Evolutionary conservation across 1,284 basidiomycete species (phyloP), one percentile per base, ranked within the genome.

Genomic region (Ceratobasidium sp.): DNA sequence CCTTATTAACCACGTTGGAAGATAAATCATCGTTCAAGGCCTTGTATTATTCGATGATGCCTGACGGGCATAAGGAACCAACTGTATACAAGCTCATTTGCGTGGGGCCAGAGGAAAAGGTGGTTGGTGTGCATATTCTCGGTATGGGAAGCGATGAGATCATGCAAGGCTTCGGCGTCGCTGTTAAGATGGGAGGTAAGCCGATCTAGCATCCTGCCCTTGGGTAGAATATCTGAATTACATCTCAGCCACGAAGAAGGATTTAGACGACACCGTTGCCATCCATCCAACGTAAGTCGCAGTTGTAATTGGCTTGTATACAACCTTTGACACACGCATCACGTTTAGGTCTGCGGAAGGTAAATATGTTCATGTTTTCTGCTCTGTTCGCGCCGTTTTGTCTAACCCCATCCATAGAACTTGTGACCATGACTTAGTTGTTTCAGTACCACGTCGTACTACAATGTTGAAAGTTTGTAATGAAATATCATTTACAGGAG

Each of bases 91-190:
- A 99, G 84, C 86, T 99, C 55, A 84, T 99, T 77, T 89, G 88
- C 73, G 88, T 87, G 1, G 96, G 96, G 0, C 86, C 88, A 10
- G 95, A 98, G 77, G 95, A 99, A 80, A 92, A 92, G 78, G 92
- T 99, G 45, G 93, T 99, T 21, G 97, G 97, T 21, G 83, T 98
- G 65, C 97, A 99, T 81, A 91, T 98, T 76, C 90, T 98, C 74
- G 97, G 96, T 4, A 78, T 88, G 76, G 95, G 95, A 60, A 92
- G 89, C 75, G 97, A 98, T 79, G 96, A 98, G 82, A 88, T 92
- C 76, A 83, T 96, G 82, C 96, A 98, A 85, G 96, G 96, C 75
- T 97, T 98, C 79, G 93, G 85, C 0, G 94, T 98, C 21, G 96
- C 96, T 12, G 85, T 99, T 78, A 98, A 98, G 86, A 96, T 98